These are phyloP conservation scores for Aquilaria sinensis DNA, from an alignment of 345 rosid species.

Conservation along the genomic window DNA sequence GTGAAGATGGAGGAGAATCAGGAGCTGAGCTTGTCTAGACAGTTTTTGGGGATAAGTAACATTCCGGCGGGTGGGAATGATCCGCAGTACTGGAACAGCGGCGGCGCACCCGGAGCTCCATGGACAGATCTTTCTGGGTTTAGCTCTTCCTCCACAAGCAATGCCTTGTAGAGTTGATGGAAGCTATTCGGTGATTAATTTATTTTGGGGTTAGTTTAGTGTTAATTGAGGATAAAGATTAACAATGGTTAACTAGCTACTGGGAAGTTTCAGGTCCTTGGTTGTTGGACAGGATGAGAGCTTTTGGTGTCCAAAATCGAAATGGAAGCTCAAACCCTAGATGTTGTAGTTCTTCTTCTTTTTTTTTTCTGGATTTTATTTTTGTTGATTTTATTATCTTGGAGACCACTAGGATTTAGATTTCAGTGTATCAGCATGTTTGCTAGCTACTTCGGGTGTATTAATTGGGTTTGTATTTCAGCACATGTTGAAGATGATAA, in stretches of 20 bases:
- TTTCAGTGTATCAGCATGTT: slow-evolving; percentile 20
- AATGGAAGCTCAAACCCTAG: slow-evolving; percentile 31
- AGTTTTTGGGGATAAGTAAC: slow-evolving; percentile 27
- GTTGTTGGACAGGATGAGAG: not conserved
- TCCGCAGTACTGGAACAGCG: slow-evolving; percentile 30
- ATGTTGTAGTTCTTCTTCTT: slow-evolving; percentile 10
- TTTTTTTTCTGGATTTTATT: not conserved
- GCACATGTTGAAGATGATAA: slow-evolving; percentile 10
- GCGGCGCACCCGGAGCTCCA: slow-evolving; percentile 16
- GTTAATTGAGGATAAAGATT: slow-evolving; percentile 13
- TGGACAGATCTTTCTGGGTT: slow-evolving; percentile 64
- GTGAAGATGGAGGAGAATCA: slow-evolving; percentile 63
- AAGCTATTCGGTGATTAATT: slow-evolving; percentile 1
- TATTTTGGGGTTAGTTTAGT: slow-evolving; percentile 23
- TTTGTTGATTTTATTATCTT: not conserved
- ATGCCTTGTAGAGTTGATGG: slow-evolving; percentile 19
- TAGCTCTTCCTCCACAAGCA: slow-evolving; percentile 53
- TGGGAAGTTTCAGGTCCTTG: slow-evolving; percentile 9
- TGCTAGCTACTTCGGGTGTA: slow-evolving; percentile 15
- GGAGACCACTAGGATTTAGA: not conserved
- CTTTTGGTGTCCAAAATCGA: not conserved
- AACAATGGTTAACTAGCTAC: slow-evolving; percentile 6
- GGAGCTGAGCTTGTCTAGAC: slow-evolving; percentile 45
- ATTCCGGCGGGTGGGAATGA: slow-evolving; percentile 26
- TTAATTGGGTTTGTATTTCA: slow-evolving; percentile 16